Evolutionary conservation across 352 stramenopile species (phyloP).

Genomic region (Phytophthora foliorum): DNA sequence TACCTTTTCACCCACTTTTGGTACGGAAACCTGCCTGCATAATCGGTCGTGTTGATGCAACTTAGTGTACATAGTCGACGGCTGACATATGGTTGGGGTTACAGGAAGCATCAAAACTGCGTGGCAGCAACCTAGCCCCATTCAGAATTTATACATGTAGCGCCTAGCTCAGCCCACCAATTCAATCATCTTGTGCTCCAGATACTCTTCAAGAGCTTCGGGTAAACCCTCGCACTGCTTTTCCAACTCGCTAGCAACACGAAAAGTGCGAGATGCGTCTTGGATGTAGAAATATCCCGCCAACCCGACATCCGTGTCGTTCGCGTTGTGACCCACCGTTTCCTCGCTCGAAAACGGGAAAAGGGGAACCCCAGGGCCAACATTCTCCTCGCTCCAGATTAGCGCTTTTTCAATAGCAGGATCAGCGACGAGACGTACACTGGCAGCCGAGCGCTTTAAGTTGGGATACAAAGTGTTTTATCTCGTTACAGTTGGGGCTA

Average conservation of each 20-base stretch:
- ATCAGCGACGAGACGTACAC: no score
- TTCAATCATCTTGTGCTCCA: constrained; percentile 90
- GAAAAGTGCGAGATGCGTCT: constrained; percentile 83
- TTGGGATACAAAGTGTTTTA: neutral
- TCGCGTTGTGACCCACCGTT: constrained; percentile 93
- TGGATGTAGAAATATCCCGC: constrained; percentile 94
- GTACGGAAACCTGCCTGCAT: neutral
- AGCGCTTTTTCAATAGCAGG: no score
- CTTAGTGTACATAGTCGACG: no score
- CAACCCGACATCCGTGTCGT: constrained; percentile 90
- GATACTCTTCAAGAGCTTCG: constrained; percentile 93
- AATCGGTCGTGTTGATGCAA: neutral
- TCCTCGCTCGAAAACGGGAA: constrained; percentile 93
- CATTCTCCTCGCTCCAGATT: constrained; percentile 93
- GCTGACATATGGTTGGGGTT: no score
- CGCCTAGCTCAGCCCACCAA: constrained; percentile 19
- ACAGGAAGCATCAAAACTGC: no score
- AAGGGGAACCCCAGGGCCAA: constrained; percentile 94
- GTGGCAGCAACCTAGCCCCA: no score
- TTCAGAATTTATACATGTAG: neutral
- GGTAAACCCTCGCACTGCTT: constrained; percentile 87
- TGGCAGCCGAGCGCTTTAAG: neutral
- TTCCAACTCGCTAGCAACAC: constrained; percentile 84
- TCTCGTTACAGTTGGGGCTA: neutral
- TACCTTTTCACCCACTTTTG: neutral